Percentiles rank a stretch among this genome's conserved stretches.
These are phyloP conservation scores for Fusarium cyanostomum DNA, from an alignment of 2,329 filamentous ascomycete genomes.

Conservation along the genomic window DNA sequence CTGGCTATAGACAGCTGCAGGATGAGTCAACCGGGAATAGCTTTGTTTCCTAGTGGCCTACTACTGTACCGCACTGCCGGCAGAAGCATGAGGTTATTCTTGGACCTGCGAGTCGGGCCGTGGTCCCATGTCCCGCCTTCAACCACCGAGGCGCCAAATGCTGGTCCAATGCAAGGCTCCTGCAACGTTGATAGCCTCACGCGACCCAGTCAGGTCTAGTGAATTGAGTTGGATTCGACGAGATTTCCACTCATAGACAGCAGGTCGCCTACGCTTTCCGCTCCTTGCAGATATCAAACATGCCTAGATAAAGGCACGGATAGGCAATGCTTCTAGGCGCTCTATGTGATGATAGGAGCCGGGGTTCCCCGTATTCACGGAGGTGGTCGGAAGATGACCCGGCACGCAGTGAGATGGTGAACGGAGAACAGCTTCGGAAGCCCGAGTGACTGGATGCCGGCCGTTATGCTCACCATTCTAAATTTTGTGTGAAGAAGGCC, in stretches of 20 bases:
- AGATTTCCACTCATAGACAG: neutral
- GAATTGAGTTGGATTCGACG: neutral
- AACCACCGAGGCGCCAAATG: neutral
- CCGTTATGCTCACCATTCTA: neutral
- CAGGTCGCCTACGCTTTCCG: neutral
- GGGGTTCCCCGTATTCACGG: neutral
- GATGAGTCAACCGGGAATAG: constrained; percentile 9
- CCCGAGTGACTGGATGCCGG: constrained; percentile 5
- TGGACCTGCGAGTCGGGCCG: constrained; percentile 29
- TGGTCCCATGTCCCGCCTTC: constrained; percentile 19
- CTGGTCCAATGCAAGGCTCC: constrained; percentile 1
- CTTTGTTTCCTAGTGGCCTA: constrained; percentile 5
- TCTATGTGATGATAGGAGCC: too few species aligned
- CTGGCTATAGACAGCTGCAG: constrained; percentile 30
- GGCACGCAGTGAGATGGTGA: neutral
- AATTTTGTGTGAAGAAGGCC: neutral
- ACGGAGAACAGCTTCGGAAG: constrained; percentile 13
- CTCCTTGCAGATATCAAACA: neutral
- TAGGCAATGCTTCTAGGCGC: neutral
- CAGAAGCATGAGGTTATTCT: constrained; percentile 24
- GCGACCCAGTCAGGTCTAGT: neutral
- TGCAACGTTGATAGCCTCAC: constrained; percentile 9
- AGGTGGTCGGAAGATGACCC: constrained; percentile 20
- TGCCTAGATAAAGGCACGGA: neutral
- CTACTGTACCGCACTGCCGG: constrained; percentile 5